Base-by-base conservation (phyloP, 1,139 yeast genomes). In the Nakaseomyces uthaithaninus region DNA sequence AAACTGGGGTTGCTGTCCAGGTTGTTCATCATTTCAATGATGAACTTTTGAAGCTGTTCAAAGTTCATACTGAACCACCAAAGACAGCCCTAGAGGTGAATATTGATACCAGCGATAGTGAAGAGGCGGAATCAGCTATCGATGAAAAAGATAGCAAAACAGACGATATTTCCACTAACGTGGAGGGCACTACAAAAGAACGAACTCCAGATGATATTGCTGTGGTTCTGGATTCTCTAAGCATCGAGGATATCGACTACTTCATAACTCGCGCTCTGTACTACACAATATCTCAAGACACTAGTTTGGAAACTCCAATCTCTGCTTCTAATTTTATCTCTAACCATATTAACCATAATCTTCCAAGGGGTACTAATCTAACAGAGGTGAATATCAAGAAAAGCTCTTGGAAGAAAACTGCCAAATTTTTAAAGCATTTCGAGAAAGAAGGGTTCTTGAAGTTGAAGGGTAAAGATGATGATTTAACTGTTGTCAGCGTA, bases 401-500 rank as follows among this genome's bases (percentile, higher is more conserved):
- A 53, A 80, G 95, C 0, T 75, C 89, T 3, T 89, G 94, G 94
- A 87, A 83, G 59, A 91, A 91, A 56, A 77, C 93, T 1, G 72
- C 89, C 16, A 89, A 87, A 60, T 86, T 79, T 53, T 65, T 89
- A 42, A 89, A 86, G 55, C 78, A 82, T 4, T 85, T 87, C 80
- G 94, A 83, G 48, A 89, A 86, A 55, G 69, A 71, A 38, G 75
- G 76, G 1, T 74, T 80, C 43, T 62, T 79, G 12, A 84, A 85
- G 51, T 94, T 89, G 9, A 82, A 85, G 52, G 68, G 66, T 27
- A 77, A 71, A 46, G 82, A 72, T 17, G 93, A 89, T 46, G 94
- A 83, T 53, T 65, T 85, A 23, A 70, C 74, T 0, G 65, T 87
- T 11, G 67, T 71, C 7, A 65, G 73, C 2, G 53, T 73, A 3